Conservation (phyloP, 768 basidiomycete species). For the Lyophyllum atratum region DNA sequence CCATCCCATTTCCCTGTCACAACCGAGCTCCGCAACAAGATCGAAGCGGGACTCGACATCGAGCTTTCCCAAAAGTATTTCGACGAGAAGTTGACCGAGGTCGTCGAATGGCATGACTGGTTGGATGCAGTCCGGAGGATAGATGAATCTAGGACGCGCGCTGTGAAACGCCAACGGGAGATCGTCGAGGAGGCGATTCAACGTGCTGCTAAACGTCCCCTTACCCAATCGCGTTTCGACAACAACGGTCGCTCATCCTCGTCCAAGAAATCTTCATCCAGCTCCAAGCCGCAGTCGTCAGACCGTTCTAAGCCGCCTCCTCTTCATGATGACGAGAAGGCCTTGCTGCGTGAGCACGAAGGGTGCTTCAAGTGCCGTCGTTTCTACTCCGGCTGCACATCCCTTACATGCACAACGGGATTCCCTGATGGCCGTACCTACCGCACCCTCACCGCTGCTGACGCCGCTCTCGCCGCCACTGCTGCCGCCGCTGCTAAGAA, state of each 20-base stretch:
- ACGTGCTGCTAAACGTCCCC: background rate
- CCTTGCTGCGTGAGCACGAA: constrained; percentile 11
- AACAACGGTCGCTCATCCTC: no score
- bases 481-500: background rate
- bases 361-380: constrained; percentile 28
- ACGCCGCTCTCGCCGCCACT: background rate
- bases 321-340: constrained; percentile 7
- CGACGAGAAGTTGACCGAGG: constrained; percentile 2
- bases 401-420: constrained; percentile 16
- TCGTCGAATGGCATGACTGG: background rate
- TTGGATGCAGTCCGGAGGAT: background rate
- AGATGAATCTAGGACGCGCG: background rate
- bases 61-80: constrained; percentile 10
- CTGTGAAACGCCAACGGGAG: background rate
- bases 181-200: background rate
- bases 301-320: background rate
- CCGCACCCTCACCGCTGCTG: constrained; percentile 9
- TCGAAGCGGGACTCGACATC: constrained; percentile 17
- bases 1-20: constrained; percentile 2
- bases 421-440: constrained; percentile 20
- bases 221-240: background rate
- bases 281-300: no score
- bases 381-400: constrained; percentile 15
- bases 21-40: constrained; percentile 11
- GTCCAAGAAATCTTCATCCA: no score